Evolutionary conservation across 2,329 filamentous ascomycete genomes (phyloP).

Genomic region (Laburnicola sp.): DNA sequence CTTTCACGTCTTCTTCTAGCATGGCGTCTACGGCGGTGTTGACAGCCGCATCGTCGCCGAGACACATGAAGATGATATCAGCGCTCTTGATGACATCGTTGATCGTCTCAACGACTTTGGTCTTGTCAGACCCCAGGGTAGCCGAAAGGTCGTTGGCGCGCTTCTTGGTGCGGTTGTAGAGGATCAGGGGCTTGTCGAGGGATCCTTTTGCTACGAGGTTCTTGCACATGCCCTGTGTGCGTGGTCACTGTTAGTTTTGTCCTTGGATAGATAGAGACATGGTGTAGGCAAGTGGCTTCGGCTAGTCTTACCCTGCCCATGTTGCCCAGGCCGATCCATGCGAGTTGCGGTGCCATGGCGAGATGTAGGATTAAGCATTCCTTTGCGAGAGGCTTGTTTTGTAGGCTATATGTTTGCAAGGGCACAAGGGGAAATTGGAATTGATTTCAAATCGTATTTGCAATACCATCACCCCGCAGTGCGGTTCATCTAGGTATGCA

Average conservation of each 20-base stretch:
- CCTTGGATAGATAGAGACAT: no score
- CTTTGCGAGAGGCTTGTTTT: no score
- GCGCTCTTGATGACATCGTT: conserved; percentile 67
- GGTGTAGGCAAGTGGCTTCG: no score
- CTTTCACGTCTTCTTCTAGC: conserved; percentile 60
- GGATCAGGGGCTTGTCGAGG: conserved; percentile 69
- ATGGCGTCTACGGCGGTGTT: conserved; percentile 63
- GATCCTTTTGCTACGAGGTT: conserved; percentile 79
- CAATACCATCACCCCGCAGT: conserved; percentile 2
- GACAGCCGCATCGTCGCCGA: conserved; percentile 77
- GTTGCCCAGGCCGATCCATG: conserved; percentile 84
- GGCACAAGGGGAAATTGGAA: no score
- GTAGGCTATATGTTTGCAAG: no score
- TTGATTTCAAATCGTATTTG: conserved; percentile 11
- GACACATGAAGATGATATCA: conserved; percentile 80
- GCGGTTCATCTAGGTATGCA: neutral
- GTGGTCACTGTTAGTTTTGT: conserved; percentile 1
- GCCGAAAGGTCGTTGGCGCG: conserved; percentile 66
- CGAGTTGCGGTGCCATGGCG: conserved; percentile 57
- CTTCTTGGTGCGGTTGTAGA: conserved; percentile 77
- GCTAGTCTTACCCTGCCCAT: conserved; percentile 71
- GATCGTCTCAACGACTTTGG: conserved; percentile 65
- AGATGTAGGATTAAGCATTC: neutral
- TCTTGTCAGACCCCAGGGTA: conserved; percentile 63
- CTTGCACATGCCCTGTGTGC: conserved; percentile 45